Conservation (phyloP, 139 green algal genomes). For the Spirogloea muscicola region DNA sequence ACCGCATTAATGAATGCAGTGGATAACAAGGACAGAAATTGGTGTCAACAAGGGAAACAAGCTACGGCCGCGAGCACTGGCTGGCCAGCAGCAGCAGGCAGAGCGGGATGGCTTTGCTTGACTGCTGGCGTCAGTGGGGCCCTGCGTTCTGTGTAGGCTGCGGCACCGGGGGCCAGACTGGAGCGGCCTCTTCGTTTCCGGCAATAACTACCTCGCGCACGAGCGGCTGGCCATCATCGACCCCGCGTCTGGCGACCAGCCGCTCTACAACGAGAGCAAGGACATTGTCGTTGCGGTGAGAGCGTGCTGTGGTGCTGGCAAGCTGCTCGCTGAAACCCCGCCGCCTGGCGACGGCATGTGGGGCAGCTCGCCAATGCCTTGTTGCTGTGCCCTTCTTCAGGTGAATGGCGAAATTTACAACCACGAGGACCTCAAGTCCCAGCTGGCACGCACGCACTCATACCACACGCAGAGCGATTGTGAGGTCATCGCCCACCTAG, state of each 20-base stretch:
- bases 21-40: too few species aligned
- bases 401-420: constrained; percentile 91
- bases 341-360: background rate
- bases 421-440: constrained; percentile 62
- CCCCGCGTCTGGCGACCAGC: constrained; percentile 58
- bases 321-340: background rate
- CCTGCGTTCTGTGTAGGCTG: constrained; percentile 23
- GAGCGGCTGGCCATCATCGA: constrained; percentile 80
- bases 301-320: background rate
- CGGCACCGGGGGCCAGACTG: constrained; percentile 78
- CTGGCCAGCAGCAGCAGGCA: too few species aligned
- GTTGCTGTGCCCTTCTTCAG: constrained; percentile 11
- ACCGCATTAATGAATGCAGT: too few species aligned
- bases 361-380: background rate
- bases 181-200: constrained; percentile 47
- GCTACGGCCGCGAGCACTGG: too few species aligned
- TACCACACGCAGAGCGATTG: constrained; percentile 60
- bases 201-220: constrained; percentile 69
- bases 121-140: too few species aligned
- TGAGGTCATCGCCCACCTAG: constrained; percentile 71
- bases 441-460: constrained; percentile 24
- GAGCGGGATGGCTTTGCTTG: too few species aligned
- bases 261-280: constrained; percentile 60
- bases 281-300: constrained; percentile 43
- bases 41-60: too few species aligned